These are phyloP conservation scores for Syncephalastrum sp. DNA, from an alignment of 371 early-diverging fungal genomes.

Conservation along the genomic window DNA sequence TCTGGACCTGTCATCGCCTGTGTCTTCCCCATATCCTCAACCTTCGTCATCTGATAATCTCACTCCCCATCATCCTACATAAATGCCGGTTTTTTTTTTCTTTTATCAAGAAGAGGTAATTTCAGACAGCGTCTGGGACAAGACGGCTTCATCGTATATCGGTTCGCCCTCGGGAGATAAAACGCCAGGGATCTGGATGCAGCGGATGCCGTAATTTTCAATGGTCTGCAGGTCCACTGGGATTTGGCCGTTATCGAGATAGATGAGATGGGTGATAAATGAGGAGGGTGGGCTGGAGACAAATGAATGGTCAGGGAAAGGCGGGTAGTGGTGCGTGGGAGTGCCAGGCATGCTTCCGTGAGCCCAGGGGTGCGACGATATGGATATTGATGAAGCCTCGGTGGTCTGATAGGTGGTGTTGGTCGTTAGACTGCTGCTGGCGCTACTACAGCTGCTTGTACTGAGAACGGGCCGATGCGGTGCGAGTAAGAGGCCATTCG, in stretches of 20 bases:
- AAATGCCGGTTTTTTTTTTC: no score
- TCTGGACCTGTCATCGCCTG: no score
- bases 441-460: background rate
- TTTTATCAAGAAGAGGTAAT: no score
- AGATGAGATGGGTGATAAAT: conserved; percentile 71
- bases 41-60: no score
- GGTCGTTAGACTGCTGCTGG: conserved; percentile 4
- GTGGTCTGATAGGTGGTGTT: background rate
- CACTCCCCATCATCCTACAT: no score
- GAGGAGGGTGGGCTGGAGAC: conserved; percentile 51
- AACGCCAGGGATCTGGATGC: conserved; percentile 36
- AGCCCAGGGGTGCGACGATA: background rate
- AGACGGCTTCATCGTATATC: conserved; percentile 13
- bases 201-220: conserved; percentile 61
- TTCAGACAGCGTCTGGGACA: conserved; percentile 2
- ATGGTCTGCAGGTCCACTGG: conserved; percentile 56
- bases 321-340: conserved; percentile 26
- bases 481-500: no score
- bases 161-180: conserved; percentile 9
- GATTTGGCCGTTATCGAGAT: conserved; percentile 51
- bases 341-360: conserved; percentile 9
- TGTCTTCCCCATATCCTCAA: no score
- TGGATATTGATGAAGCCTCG: background rate
- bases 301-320: conserved; percentile 36
- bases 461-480: no score